Conservation (phyloP, 208 protist genomes). For the Crithidia bombi region DNA sequence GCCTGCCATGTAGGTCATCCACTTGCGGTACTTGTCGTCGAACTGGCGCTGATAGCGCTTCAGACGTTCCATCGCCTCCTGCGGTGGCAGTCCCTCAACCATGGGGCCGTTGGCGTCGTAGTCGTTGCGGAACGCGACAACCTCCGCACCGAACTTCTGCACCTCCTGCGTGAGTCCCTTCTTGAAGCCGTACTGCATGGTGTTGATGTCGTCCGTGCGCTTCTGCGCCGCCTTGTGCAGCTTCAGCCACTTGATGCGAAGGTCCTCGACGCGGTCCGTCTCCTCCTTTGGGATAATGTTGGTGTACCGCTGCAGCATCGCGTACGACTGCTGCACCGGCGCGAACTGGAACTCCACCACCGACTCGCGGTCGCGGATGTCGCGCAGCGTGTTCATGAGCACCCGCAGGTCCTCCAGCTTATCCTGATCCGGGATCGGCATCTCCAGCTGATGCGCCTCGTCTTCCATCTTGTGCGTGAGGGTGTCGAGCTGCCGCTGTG, state of each 20-base stretch:
- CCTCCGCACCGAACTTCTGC: slow-evolving; percentile 93
- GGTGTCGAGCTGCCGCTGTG: slow-evolving; percentile 86
- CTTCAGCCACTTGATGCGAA: slow-evolving; percentile 93
- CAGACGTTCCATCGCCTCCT: slow-evolving; percentile 95
- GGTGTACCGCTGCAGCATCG: slow-evolving; percentile 90
- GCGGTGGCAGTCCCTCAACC: slow-evolving; percentile 91
- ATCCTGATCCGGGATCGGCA: slow-evolving; percentile 93
- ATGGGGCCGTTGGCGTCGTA: slow-evolving; percentile 97
- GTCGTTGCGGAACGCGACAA: slow-evolving; percentile 94
- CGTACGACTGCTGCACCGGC: slow-evolving; percentile 95
- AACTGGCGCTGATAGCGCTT: slow-evolving; percentile 96
- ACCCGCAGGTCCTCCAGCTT: slow-evolving; percentile 95
- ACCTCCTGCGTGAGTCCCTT: slow-evolving; percentile 93
- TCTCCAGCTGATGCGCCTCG: slow-evolving; percentile 81
- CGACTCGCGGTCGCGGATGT: slow-evolving; percentile 93
- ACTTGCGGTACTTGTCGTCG: slow-evolving; percentile 95
- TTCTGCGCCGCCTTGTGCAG: slow-evolving; percentile 82
- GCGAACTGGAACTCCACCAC: slow-evolving; percentile 94
- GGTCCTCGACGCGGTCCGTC: slow-evolving; percentile 93
- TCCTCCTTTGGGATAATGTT: slow-evolving; percentile 96
- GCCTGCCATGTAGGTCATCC: slow-evolving; percentile 93
- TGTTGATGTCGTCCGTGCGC: slow-evolving; percentile 89
- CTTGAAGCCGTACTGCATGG: slow-evolving; percentile 95
- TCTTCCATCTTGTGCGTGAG: slow-evolving; percentile 96
- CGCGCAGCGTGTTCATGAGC: slow-evolving; percentile 92